Base-by-base conservation (phyloP, 164 flowering plant genomes). In the Saururus chinensis region DNA sequence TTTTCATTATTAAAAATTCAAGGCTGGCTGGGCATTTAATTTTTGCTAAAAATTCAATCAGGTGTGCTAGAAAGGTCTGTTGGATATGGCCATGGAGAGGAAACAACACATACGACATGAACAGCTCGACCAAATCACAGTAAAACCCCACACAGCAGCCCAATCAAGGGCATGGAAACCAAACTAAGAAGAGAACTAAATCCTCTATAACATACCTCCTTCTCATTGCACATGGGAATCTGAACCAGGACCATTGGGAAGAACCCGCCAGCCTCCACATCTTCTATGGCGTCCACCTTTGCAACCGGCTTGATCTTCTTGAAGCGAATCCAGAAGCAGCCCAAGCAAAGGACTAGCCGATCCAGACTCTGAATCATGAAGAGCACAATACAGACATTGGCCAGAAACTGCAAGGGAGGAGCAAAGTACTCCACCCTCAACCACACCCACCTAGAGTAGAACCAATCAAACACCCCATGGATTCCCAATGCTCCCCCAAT, bases 191-290 rank as follows among this genome's bases (percentile, higher is more conserved):
- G n/a, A n/a, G n/a, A 30, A 30, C 6, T 30, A 30, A 6, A 30
- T 30, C 37, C 37, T 30, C 37, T 30, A 30, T 19, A 30, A 35
- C 51, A 45, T 80, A 92, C 98, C 96, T 93, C 97, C 66, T 79
- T 86, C 67, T 93, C 98, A 63, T 93, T 93, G 80, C 98, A 92
- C 98, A 92, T 92, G 53, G 98, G 98, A 76, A 92, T 92, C 87
- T 92, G 97, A 61, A 92, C 89, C 60, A 92, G 86, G 57, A 92
- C 96, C 96, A 88, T 92, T 1, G 98, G 98, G 73, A 74, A 84
- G 70, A 63, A 92, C 25, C 64, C 68, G 10, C 83, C 84, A 30
- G 86, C 77, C 66, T 93, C 97, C 35, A 81, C 74, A 79, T 87
- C 37, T 30, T 30, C 96, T 8, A 68, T 51, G 9, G n/a, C 23